Conservation (phyloP, 768 basidiomycete genomes). For the Fomitopsis pulvina region DNA sequence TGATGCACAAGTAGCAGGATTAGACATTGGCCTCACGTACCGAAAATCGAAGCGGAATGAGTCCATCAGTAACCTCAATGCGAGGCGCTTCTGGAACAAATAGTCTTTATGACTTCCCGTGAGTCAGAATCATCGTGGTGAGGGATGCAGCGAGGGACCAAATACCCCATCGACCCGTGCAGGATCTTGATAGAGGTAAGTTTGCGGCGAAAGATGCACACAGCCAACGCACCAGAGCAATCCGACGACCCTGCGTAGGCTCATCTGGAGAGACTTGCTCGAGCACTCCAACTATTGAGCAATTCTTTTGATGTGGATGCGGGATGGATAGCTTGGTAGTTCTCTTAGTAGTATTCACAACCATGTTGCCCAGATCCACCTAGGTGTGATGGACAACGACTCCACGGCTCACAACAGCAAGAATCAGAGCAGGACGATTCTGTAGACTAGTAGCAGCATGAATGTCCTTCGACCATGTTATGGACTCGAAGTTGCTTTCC, state of each 20-base stretch:
- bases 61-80: constrained; percentile 57
- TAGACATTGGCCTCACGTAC: no score
- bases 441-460: no score
- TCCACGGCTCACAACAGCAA: no score
- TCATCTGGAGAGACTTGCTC: constrained; percentile 49
- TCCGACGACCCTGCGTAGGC: constrained; percentile 49
- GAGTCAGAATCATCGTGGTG: neutral
- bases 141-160: neutral
- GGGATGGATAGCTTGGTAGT: constrained; percentile 16
- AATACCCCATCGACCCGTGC: constrained; percentile 75
- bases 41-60: constrained; percentile 87
- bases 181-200: constrained; percentile 60
- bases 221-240: constrained; percentile 53
- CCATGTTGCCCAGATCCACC: no score
- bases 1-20: neutral
- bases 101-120: constrained; percentile 74
- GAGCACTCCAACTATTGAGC: constrained; percentile 37
- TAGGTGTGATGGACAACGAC: no score
- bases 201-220: constrained; percentile 8
- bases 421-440: no score
- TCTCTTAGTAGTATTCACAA: constrained; percentile 16
- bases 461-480: no score
- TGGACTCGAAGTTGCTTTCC: no score
- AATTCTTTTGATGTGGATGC: constrained; percentile 7
- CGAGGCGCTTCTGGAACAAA: constrained; percentile 71